Conservation (phyloP, 768 basidiomycete species). For the Boletales sp. region DNA sequence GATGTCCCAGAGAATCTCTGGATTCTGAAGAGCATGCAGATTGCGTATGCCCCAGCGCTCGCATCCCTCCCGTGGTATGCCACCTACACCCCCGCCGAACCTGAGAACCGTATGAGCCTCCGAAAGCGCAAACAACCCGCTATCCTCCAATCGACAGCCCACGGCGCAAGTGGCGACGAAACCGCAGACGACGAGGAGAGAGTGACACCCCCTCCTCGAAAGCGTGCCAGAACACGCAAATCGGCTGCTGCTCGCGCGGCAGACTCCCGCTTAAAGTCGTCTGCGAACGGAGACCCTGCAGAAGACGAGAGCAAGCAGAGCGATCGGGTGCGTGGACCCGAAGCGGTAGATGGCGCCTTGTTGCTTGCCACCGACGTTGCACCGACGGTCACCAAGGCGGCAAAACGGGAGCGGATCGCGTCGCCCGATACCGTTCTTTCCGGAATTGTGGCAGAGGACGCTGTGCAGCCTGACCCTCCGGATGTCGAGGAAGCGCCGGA, state of each 20-base stretch:
- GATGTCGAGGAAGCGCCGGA: conserved; percentile 22
- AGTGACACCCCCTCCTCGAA: conserved; percentile 27
- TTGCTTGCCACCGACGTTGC: conserved; percentile 17
- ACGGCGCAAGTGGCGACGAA: conserved; percentile 37
- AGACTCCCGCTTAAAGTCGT: conserved; percentile 4
- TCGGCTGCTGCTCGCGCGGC: conserved; percentile 9
- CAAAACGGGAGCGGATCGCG: conserved; percentile 23
- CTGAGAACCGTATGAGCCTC: conserved; percentile 31
- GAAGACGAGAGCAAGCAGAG: conserved; percentile 5
- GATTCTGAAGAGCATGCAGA: conserved; percentile 31
- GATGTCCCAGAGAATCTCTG: conserved; percentile 32
- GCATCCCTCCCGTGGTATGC: conserved; percentile 27
- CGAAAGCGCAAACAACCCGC: conserved; percentile 30
- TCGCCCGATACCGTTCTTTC: conserved; percentile 11
- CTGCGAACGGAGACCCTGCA: conserved; percentile 1
- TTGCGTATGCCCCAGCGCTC: conserved; percentile 25
- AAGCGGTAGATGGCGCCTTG: conserved; percentile 5
- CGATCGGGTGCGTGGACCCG: neutral
- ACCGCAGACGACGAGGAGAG: conserved; percentile 29
- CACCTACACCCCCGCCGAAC: conserved; percentile 28
- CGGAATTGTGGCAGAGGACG: conserved; percentile 4
- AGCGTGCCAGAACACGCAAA: conserved; percentile 28
- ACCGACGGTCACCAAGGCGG: conserved; percentile 6
- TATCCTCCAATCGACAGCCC: conserved; percentile 8
- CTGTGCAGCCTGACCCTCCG: conserved; percentile 7